phyloP scores from a whole-genome alignment of 2,329 filamentous ascomycete species.

The Westerdykella ornata region DNA sequence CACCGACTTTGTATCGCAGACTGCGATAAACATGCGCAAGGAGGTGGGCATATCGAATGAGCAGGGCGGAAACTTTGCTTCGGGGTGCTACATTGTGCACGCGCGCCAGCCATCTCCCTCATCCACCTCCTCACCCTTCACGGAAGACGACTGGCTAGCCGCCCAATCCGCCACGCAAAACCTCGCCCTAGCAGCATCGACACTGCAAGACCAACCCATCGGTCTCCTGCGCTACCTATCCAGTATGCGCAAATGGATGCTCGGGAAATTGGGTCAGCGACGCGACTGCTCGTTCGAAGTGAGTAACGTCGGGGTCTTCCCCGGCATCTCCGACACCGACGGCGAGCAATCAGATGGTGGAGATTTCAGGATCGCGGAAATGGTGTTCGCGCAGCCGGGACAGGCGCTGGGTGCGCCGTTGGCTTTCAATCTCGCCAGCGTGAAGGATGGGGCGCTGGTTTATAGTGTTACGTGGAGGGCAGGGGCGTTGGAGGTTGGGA shows the following conservation, averaged over 20 bases:
- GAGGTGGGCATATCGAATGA: constrained; percentile 23
- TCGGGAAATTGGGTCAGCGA: constrained; percentile 33
- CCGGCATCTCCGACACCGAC: constrained; percentile 1
- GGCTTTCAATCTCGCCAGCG: constrained; percentile 39
- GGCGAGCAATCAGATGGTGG: neutral
- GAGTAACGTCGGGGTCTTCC: constrained; percentile 43
- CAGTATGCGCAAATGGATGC: constrained; percentile 38
- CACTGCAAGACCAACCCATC: constrained; percentile 38
- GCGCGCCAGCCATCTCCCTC: constrained; percentile 3
- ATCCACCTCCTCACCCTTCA: constrained; percentile 1
- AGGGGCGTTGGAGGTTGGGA: constrained; percentile 36
- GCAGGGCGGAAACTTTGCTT: constrained; percentile 36
- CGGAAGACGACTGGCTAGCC: constrained; percentile 30
- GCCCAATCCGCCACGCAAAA: constrained; percentile 27
- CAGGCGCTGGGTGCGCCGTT: constrained; percentile 36
- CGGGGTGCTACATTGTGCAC: constrained; percentile 24
- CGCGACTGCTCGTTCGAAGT: constrained; percentile 42
- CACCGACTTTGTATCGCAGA: constrained; percentile 36
- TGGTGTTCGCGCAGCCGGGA: constrained; percentile 44
- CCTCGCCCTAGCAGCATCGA: constrained; percentile 28
- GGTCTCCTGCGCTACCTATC: constrained; percentile 41
- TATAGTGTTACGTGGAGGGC: constrained; percentile 41
- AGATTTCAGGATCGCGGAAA: constrained; percentile 21
- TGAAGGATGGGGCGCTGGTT: constrained; percentile 36
- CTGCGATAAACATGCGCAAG: constrained; percentile 40